Evolutionary conservation across 2,329 filamentous ascomycete genomes (phyloP).

Genomic region (Aspergillus udagawae): DNA sequence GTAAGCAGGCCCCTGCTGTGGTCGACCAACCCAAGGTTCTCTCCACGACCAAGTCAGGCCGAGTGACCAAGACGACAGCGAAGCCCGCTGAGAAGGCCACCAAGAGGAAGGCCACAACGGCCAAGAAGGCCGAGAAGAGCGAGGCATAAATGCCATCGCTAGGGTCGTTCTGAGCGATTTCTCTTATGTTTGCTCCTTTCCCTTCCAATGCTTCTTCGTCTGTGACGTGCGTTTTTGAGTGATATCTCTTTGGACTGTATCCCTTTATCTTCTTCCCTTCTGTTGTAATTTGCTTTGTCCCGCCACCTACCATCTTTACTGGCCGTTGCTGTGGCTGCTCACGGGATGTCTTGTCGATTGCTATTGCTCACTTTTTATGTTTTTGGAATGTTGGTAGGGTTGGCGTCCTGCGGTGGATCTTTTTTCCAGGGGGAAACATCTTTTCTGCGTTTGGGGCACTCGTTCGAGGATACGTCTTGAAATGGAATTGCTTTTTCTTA

Average conservation of each 20-base stretch:
- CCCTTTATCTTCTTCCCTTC: slow-evolving; percentile 24
- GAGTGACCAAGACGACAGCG: slow-evolving; percentile 66
- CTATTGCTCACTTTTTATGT: slow-evolving; percentile 18
- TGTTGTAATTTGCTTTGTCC: slow-evolving; percentile 28
- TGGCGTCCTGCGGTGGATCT: slow-evolving; percentile 37
- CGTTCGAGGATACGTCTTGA: slow-evolving; percentile 11
- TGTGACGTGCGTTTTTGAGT: slow-evolving; percentile 8
- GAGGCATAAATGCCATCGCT: not conserved
- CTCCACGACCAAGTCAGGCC: slow-evolving; percentile 80
- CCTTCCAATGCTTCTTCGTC: slow-evolving; percentile 11
- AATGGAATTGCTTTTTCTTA: slow-evolving; percentile 20
- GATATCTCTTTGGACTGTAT: slow-evolving; percentile 16
- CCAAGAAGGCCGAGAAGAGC: slow-evolving; percentile 34
- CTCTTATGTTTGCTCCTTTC: slow-evolving; percentile 10
- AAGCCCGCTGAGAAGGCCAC: slow-evolving; percentile 44
- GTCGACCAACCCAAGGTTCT: slow-evolving; percentile 67
- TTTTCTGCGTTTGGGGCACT: slow-evolving; percentile 13
- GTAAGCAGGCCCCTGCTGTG: slow-evolving; percentile 57
- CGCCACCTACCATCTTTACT: slow-evolving; percentile 15
- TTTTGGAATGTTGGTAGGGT: slow-evolving; percentile 25
- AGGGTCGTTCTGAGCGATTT: slow-evolving; percentile 16
- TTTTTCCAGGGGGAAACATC: slow-evolving; percentile 24
- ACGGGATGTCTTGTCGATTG: slow-evolving; percentile 22
- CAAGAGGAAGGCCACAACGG: slow-evolving; percentile 39
- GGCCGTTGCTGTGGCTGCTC: slow-evolving; percentile 15